phyloP scores from a whole-genome alignment of 1,284 basidiomycete genomes.

The Pseudozyma sp. region DNA sequence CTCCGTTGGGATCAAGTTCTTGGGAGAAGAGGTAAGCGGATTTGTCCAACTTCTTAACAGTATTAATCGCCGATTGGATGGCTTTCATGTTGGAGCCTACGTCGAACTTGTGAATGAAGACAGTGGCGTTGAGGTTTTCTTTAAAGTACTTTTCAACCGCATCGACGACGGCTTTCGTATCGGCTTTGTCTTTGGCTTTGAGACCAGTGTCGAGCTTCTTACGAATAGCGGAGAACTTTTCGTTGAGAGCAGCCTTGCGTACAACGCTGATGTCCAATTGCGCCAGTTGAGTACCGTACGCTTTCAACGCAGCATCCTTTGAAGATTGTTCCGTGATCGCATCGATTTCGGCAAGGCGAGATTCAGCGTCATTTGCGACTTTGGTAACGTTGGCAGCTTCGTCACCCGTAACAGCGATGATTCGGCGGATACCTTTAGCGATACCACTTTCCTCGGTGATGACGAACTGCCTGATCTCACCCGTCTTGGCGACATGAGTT shows the following conservation, averaged over 20 bases:
- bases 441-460: slow-evolving; percentile 96
- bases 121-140: slow-evolving; percentile 78
- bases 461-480: slow-evolving; percentile 94
- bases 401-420: slow-evolving; percentile 93
- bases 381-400: slow-evolving; percentile 87
- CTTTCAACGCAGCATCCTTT: slow-evolving; percentile 87
- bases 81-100: slow-evolving; percentile 70
- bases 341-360: slow-evolving; percentile 78
- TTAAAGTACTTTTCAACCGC: slow-evolving; percentile 80
- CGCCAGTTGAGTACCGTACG: slow-evolving; percentile 86
- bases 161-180: slow-evolving; percentile 83
- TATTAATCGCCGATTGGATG: slow-evolving; percentile 79
- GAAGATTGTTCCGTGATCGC: slow-evolving; percentile 76
- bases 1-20: slow-evolving; percentile 70
- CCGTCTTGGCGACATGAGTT: slow-evolving; percentile 94
- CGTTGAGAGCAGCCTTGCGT: slow-evolving; percentile 83
- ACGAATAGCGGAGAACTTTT: slow-evolving; percentile 78
- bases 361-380: slow-evolving; percentile 77
- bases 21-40: slow-evolving; percentile 88
- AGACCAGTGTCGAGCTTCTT: slow-evolving; percentile 86
- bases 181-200: slow-evolving; percentile 83
- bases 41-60: slow-evolving; percentile 83
- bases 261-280: slow-evolving; percentile 89
- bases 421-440: slow-evolving; percentile 94
- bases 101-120: slow-evolving; percentile 79